A percentile compares a stretch with the other conserved stretches of the same genome.
phyloP scores from a whole-genome alignment of 176 grass and related monocot species.

The Oryza brachyantha region DNA sequence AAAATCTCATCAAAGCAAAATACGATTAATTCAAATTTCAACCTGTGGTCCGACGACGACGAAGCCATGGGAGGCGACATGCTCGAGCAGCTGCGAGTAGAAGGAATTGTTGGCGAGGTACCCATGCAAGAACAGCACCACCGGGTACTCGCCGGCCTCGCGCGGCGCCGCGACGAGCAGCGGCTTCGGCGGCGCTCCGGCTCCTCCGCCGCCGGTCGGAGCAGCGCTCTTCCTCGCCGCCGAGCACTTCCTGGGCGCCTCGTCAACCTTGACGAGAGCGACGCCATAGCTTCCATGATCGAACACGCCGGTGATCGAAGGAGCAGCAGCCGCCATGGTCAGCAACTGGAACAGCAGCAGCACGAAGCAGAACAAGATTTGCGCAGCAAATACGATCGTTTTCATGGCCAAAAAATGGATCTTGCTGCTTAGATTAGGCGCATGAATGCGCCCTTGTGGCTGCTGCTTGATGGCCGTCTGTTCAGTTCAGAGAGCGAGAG shows the following conservation, averaged over 20 bases:
- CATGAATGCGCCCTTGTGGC: neutral
- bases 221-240: neutral
- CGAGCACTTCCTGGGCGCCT: neutral
- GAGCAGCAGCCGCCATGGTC: neutral
- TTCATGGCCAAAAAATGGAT: neutral
- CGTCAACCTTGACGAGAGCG: neutral
- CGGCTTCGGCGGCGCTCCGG: constrained; percentile 45
- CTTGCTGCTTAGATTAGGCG: neutral
- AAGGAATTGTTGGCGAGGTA: constrained; percentile 70
- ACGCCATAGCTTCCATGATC: neutral
- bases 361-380: neutral
- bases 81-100: constrained; percentile 80
- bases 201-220: neutral
- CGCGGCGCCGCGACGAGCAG: constrained; percentile 57
- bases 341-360: neutral
- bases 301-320: constrained; percentile 32
- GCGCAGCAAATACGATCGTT: neutral
- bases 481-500: neutral
- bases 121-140: constrained; percentile 76
- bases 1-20: neutral
- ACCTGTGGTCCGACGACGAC: constrained; percentile 71
- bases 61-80: constrained; percentile 86
- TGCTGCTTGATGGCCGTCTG: constrained; percentile 7
- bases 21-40: too few species aligned
- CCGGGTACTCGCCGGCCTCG: constrained; percentile 70